Evolutionary conservation across 2,329 filamentous ascomycete genomes (phyloP).

Genomic region (Malbranchea cinnamomea): DNA sequence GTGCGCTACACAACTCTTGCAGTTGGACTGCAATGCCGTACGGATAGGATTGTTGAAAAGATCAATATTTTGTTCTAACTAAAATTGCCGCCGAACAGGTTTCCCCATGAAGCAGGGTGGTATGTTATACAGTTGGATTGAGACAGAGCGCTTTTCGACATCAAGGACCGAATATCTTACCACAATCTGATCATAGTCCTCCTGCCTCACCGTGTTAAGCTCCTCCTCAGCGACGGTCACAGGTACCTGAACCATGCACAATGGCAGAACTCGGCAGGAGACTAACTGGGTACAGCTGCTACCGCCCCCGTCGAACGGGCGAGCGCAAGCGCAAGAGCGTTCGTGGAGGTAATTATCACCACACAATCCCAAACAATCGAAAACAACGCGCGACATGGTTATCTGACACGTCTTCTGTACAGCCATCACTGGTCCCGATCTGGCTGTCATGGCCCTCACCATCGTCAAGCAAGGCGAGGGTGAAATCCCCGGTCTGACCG

Average conservation of each 20-base stretch:
- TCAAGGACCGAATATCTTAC: slow-evolving; percentile 3
- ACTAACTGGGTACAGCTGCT: slow-evolving; percentile 49
- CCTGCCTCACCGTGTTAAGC: slow-evolving; percentile 94
- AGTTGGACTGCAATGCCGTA: background rate
- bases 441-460: slow-evolving; percentile 84
- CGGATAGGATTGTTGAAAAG: background rate
- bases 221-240: slow-evolving; percentile 92
- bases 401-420: slow-evolving; percentile 5
- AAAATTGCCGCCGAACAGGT: slow-evolving; percentile 34
- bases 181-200: slow-evolving; percentile 38
- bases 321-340: slow-evolving; percentile 99
- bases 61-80: slow-evolving; percentile 16
- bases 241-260: slow-evolving; percentile 23
- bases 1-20: no score
- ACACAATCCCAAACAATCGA: background rate
- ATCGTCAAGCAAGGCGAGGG: slow-evolving; percentile 96
- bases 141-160: background rate
- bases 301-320: slow-evolving; percentile 91
- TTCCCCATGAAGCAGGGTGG: slow-evolving; percentile 99
- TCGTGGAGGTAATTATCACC: slow-evolving; percentile 46
- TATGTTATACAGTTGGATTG: slow-evolving; percentile 26
- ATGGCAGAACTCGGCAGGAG: background rate
- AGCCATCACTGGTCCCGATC: slow-evolving; percentile 93
- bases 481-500: slow-evolving; percentile 92
- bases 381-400: background rate